Conservation (phyloP, 441 rosid genomes). For the Erodium moschatum region DNA sequence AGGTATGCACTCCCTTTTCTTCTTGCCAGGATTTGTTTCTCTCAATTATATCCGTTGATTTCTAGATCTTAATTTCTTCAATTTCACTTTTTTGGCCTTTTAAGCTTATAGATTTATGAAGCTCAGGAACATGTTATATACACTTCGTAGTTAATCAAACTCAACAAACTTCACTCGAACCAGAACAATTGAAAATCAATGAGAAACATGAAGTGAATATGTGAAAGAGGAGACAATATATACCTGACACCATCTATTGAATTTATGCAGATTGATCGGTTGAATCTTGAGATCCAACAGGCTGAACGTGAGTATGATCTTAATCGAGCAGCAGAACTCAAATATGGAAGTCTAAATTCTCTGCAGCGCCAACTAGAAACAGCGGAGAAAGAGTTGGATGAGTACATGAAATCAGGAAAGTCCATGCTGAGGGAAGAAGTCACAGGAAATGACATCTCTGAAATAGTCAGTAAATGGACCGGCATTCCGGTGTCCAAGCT, state of each 20-base stretch:
- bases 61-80: too few species aligned
- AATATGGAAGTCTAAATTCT: constrained; percentile 84
- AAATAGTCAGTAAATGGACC: constrained; percentile 92
- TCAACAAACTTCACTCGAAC: too few species aligned
- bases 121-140: too few species aligned
- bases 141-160: too few species aligned
- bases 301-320: constrained; percentile 97
- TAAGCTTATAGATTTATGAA: too few species aligned
- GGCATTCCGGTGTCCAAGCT: constrained; percentile 98
- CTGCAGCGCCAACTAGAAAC: constrained; percentile 67
- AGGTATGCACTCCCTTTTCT: too few species aligned
- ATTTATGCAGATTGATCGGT: constrained; percentile 65
- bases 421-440: constrained; percentile 82
- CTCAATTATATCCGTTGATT: too few species aligned
- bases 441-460: constrained; percentile 69
- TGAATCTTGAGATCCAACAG: constrained; percentile 91
- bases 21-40: too few species aligned
- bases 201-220: background rate
- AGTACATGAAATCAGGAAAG: constrained; percentile 80
- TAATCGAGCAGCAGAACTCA: constrained; percentile 95
- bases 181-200: too few species aligned
- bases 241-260: background rate
- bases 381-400: constrained; percentile 84
- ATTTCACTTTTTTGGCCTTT: too few species aligned
- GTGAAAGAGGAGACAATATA: background rate